Evolutionary conservation across 2,329 filamentous ascomycete genomes (phyloP), one percentile per base, ranked within the genome.

Genomic region (Triangularia verruculosa): DNA sequence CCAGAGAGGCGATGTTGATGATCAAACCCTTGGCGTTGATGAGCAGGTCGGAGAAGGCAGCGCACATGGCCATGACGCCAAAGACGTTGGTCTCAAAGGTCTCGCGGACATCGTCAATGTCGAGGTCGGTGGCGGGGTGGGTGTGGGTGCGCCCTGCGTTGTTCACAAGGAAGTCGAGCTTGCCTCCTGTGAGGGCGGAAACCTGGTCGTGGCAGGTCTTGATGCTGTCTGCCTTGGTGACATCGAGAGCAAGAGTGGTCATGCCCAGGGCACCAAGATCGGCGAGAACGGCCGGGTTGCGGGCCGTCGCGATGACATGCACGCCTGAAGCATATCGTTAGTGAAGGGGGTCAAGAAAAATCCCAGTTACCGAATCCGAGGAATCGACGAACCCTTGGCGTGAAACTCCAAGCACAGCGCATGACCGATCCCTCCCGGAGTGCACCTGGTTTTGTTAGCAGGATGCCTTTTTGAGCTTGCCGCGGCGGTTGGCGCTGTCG

Each of bases 31-130:
- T 76, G 0, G 82, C 76, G 15, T 78, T 72, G 57, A 85, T 82
- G 24, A 86, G 78, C 52, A 81, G 77, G 61, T 77, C 75, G 11
- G 78, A 73, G 68, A 86, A 86, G 28, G 78, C 76, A 68, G 83
- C 77, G 59, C 79, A 79, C 77, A 83, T 83, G 70, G 81, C 78
- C 82, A 86, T 85, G 67, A 82, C 78, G 51, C 81, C 81, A 65
- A 86, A 84, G 47, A 86, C 82, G 68, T 86, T 86, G 67, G 82
- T 80, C 72, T 86, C 83, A 60, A 83, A 86, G 1, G 81, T 83
- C 64, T 76, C 72, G 63, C 83, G 82, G 4, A 83, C 81, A 57
- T 84, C 82, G 59, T 80, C 77, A 7, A 85, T 70, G 58, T 82
- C 78, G 54, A 83, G 78, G 70, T 86, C 83, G 1, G 81, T 77